phyloP scores from a whole-genome alignment of 495 filamentous ascomycete genomes.

The Talaromyces borbonicus region DNA sequence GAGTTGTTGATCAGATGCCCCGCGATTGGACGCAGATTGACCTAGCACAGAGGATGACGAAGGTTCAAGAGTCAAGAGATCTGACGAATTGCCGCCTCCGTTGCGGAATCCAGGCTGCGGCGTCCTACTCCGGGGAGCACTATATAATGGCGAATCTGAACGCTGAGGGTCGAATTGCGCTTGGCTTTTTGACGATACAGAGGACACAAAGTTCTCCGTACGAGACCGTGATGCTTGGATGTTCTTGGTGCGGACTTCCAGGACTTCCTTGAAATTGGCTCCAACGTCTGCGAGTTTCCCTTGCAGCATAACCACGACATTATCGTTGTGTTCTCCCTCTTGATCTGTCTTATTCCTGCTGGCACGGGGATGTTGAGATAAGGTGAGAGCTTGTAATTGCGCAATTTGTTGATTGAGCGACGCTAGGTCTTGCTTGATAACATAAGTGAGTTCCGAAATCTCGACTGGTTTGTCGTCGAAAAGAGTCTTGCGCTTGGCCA shows the following conservation, averaged over 20 bases:
- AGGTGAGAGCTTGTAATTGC: slow-evolving; percentile 60
- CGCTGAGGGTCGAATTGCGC: slow-evolving; percentile 44
- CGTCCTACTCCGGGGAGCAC: slow-evolving; percentile 59
- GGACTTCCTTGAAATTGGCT: slow-evolving; percentile 92
- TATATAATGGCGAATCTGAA: slow-evolving; percentile 77
- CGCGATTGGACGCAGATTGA: slow-evolving; percentile 21
- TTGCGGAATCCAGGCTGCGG: slow-evolving; percentile 46
- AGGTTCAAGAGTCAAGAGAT: slow-evolving; percentile 80
- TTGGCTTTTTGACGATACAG: slow-evolving; percentile 72
- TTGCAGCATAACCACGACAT: slow-evolving; percentile 87
- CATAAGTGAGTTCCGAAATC: slow-evolving; percentile 89
- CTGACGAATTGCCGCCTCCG: slow-evolving; percentile 42
- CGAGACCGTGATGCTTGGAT: slow-evolving; percentile 87
- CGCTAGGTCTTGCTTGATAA: slow-evolving; percentile 96
- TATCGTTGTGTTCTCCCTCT: slow-evolving; percentile 95
- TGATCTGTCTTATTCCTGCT: slow-evolving; percentile 52
- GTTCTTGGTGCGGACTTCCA: slow-evolving; percentile 96
- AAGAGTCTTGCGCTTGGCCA: slow-evolving; percentile 91
- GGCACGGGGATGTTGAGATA: slow-evolving; percentile 60
- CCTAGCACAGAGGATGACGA: slow-evolving; percentile 45
- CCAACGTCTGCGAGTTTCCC: slow-evolving; percentile 91
- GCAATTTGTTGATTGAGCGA: slow-evolving; percentile 82
- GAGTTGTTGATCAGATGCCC: slow-evolving; percentile 76
- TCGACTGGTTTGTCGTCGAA: slow-evolving; percentile 96
- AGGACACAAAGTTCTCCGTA: slow-evolving; percentile 93